Conservation (phyloP, 345 rosid species). For the Orychophragmus violaceus region DNA sequence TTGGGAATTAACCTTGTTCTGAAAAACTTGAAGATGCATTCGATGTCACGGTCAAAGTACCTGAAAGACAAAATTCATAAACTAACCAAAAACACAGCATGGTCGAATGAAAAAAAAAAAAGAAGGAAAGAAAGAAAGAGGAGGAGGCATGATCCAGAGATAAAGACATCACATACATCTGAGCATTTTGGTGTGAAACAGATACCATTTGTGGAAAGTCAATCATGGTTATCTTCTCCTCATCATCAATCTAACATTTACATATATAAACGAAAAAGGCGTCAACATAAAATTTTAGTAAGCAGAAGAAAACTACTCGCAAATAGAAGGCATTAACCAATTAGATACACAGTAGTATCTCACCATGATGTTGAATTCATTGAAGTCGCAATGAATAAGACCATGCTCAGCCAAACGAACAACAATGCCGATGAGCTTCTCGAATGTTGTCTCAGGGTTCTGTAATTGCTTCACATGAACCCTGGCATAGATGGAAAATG, state of each 20-base stretch:
- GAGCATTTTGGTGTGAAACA: too few species aligned
- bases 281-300: neutral
- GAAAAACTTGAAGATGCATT: conserved; percentile 76
- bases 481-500: conserved; percentile 34
- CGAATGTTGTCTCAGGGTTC: conserved; percentile 69
- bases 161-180: too few species aligned
- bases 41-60: conserved; percentile 89
- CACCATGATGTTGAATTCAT: conserved; percentile 95
- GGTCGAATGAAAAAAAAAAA: too few species aligned
- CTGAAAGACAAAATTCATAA: conserved; percentile 31
- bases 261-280: neutral
- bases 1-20: conserved; percentile 51
- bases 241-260: conserved; percentile 72
- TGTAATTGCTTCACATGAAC: conserved; percentile 80
- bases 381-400: conserved; percentile 93
- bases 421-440: conserved; percentile 64
- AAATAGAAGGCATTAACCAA: neutral
- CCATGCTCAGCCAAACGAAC: conserved; percentile 86
- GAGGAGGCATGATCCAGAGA: too few species aligned
- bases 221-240: too few species aligned
- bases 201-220: too few species aligned
- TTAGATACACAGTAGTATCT: neutral
- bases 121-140: neutral
- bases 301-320: neutral
- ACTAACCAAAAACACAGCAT: neutral